phyloP scores from a whole-genome alignment of 768 basidiomycete genomes.

The Suillus lakei region DNA sequence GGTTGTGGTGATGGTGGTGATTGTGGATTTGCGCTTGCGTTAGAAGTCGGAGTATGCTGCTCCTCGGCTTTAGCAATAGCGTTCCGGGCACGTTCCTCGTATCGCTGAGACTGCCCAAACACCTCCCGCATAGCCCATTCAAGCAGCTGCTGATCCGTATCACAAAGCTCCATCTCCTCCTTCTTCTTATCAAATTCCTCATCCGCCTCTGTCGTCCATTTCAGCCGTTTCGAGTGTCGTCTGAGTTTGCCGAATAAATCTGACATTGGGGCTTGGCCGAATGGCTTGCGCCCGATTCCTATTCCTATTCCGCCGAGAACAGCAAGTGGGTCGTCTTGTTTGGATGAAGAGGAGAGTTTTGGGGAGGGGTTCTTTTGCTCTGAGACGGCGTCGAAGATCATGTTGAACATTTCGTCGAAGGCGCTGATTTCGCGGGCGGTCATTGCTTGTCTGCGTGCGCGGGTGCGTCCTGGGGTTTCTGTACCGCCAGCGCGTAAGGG shows the following conservation, averaged over 20 bases:
- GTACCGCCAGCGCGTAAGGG: constrained; percentile 15
- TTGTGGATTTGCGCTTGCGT: not conserved
- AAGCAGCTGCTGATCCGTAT: constrained; percentile 70
- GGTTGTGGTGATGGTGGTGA: not conserved
- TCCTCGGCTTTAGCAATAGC: constrained; percentile 34
- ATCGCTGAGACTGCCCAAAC: constrained; percentile 61
- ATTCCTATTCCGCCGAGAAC: constrained; percentile 2
- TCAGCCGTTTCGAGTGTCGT: constrained; percentile 50
- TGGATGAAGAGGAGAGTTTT: constrained; percentile 10
- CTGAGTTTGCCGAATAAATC: constrained; percentile 63
- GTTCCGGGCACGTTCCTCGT: constrained; percentile 50
- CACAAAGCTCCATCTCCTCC: constrained; percentile 73
- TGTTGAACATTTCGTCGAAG: constrained; percentile 75
- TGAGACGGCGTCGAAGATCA: constrained; percentile 64
- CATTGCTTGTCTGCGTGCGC: constrained; percentile 57
- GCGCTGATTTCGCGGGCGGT: constrained; percentile 68
- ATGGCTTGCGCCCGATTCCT: constrained; percentile 25
- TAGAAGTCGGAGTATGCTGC: not conserved
- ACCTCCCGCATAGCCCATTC: constrained; percentile 74
- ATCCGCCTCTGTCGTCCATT: constrained; percentile 55
- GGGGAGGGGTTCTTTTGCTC: constrained; percentile 32
- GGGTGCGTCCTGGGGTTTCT: constrained; percentile 2
- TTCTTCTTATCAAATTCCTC: constrained; percentile 69
- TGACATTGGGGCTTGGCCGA: constrained; percentile 29
- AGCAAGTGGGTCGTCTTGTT: not conserved